A percentile compares a stretch with the other conserved stretches of the same genome.
Evolutionary conservation across 257 asterid species (phyloP).

Genomic region (Galeopsis tetrahit): DNA sequence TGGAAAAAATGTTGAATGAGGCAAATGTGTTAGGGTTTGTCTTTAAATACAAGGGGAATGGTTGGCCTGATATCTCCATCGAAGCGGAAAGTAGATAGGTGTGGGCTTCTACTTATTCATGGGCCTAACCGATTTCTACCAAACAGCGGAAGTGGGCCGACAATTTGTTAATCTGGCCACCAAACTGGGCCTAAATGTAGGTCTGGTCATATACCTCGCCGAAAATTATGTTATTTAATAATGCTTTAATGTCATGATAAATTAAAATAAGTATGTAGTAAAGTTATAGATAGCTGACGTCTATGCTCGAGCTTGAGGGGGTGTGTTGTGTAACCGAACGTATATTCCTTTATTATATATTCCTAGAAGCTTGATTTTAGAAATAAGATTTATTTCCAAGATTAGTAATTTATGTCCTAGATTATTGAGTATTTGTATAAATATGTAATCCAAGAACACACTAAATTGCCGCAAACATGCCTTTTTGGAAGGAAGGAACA

Average conservation of each 20-base stretch:
- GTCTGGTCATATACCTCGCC: slow-evolving; percentile 15
- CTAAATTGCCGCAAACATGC: slow-evolving; percentile 14
- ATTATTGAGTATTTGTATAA: not conserved
- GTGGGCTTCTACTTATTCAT: no score
- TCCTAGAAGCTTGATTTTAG: not conserved
- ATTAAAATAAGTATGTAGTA: not conserved
- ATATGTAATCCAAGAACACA: not conserved
- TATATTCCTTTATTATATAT: not conserved
- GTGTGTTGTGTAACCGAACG: not conserved
- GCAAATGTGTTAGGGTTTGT: no score
- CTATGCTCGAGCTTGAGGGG: not conserved
- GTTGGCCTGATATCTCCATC: no score
- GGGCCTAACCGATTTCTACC: no score
- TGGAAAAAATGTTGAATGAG: no score
- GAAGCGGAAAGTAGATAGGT: no score
- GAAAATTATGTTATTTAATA: not conserved
- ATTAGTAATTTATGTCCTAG: not conserved
- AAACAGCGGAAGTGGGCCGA: no score
- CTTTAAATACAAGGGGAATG: no score
- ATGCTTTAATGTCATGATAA: slow-evolving; percentile 8
- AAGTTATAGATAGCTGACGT: slow-evolving; percentile 6
- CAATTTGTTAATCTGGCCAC: no score
- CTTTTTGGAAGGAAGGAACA: no score
- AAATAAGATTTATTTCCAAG: not conserved
- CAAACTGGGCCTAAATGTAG: not conserved